These are phyloP conservation scores for Dictyophora rubrovolvata DNA, from an alignment of 768 basidiomycete species.

Conservation along the genomic window DNA sequence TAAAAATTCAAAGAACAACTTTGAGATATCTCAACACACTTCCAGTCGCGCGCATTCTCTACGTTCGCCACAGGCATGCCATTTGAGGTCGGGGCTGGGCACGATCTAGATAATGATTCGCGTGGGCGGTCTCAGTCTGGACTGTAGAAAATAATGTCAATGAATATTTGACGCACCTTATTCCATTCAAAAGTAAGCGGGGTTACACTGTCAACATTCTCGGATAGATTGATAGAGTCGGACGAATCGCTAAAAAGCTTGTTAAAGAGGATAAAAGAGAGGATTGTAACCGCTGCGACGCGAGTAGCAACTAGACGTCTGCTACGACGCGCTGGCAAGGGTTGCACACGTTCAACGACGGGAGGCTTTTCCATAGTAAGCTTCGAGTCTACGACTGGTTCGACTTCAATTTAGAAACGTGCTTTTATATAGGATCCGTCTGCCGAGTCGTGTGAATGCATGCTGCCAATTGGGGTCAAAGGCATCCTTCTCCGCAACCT, in stretches of 20 bases:
- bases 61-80: slow-evolving; percentile 17
- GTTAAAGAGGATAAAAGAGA: background rate
- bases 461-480: too few species aligned
- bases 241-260: background rate
- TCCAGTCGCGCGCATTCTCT: slow-evolving; percentile 25
- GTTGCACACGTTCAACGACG: background rate
- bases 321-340: background rate
- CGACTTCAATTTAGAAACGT: too few species aligned
- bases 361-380: slow-evolving; percentile 11
- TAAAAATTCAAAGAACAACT: background rate
- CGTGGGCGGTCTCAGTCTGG: too few species aligned
- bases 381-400: too few species aligned
- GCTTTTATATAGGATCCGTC: too few species aligned
- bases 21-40: slow-evolving; percentile 12
- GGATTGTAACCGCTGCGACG: background rate
- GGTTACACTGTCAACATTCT: background rate
- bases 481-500: too few species aligned
- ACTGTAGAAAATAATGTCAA: too few species aligned
- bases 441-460: too few species aligned
- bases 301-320: background rate
- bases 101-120: slow-evolving; percentile 11
- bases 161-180: background rate
- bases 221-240: background rate
- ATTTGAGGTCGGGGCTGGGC: slow-evolving; percentile 18
- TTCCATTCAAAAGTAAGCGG: background rate